Evolutionary conservation across 2,329 filamentous ascomycete species (phyloP).

Genomic region (Diplocarpon rosae): DNA sequence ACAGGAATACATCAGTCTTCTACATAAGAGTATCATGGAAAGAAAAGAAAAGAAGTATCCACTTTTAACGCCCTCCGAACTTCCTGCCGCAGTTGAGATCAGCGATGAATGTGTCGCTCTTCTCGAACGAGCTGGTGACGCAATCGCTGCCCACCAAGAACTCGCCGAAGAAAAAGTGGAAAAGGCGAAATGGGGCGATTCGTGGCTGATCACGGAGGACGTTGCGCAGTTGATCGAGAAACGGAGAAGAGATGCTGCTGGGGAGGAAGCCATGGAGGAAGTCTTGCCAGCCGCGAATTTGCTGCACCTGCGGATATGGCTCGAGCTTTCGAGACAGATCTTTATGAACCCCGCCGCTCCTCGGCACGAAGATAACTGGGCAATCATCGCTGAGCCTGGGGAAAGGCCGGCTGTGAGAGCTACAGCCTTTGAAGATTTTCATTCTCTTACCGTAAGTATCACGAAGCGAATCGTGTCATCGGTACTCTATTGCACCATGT

Average conservation of each 20-base stretch:
- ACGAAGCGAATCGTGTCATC: slow-evolving; percentile 62
- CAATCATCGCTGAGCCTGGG: slow-evolving; percentile 37
- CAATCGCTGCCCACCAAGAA: slow-evolving; percentile 53
- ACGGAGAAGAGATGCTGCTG: slow-evolving; percentile 11
- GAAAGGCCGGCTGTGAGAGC: slow-evolving; percentile 59
- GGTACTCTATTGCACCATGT: slow-evolving; percentile 57
- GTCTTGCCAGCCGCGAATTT: slow-evolving; percentile 41
- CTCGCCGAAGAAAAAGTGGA: slow-evolving; percentile 49
- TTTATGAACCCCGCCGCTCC: slow-evolving; percentile 62
- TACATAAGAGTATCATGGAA: slow-evolving; percentile 38
- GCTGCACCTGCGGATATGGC: slow-evolving; percentile 48
- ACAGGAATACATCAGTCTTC: slow-evolving; percentile 52
- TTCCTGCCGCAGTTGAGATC: slow-evolving; percentile 65
- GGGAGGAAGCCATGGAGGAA: slow-evolving; percentile 22
- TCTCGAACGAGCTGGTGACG: slow-evolving; percentile 59
- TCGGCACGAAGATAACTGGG: slow-evolving; percentile 57
- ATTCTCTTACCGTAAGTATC: slow-evolving; percentile 54
- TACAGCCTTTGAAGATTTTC: slow-evolving; percentile 67
- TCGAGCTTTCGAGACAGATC: slow-evolving; percentile 50
- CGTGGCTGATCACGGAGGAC: slow-evolving; percentile 50
- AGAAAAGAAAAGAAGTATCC: slow-evolving; percentile 18
- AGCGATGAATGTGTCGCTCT: slow-evolving; percentile 50
- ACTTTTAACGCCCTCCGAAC: slow-evolving; percentile 39
- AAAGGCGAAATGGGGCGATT: slow-evolving; percentile 44
- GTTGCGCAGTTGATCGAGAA: slow-evolving; percentile 15